These are phyloP conservation scores for Dichomitus squalens DNA, from an alignment of 1,284 basidiomycete genomes.

Conservation along the genomic window DNA sequence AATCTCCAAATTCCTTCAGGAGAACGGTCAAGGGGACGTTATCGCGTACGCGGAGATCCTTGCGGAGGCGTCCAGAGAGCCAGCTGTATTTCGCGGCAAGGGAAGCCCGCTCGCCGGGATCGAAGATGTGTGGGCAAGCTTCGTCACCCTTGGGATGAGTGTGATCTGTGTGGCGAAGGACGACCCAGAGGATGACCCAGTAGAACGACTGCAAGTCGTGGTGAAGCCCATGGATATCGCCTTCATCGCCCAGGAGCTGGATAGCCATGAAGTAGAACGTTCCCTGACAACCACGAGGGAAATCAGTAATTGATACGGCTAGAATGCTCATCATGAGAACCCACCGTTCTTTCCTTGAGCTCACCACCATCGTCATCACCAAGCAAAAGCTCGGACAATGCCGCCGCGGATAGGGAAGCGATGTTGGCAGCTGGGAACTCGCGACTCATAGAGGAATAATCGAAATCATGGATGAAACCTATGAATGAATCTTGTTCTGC, in stretches of 20 bases:
- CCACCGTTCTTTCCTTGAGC: conserved; percentile 12
- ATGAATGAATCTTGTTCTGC: neutral
- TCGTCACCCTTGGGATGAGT: too few species aligned
- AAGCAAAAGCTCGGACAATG: neutral
- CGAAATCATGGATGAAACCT: conserved; percentile 22
- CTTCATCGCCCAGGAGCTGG: neutral
- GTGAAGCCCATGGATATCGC: neutral
- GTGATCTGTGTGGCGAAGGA: conserved; percentile 12
- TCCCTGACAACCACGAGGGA: conserved; percentile 2
- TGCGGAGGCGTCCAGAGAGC: neutral
- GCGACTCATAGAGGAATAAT: conserved; percentile 11
- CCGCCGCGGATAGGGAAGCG: neutral
- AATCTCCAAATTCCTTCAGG: neutral
- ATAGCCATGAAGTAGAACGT: conserved; percentile 17
- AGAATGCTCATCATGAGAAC: neutral
- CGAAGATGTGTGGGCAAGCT: neutral
- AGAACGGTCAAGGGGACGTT: conserved; percentile 2
- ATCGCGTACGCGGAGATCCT: neutral
- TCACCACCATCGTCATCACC: neutral
- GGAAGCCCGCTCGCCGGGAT: neutral
- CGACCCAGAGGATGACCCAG: conserved; percentile 19
- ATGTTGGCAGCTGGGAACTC: neutral
- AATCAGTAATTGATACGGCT: neutral
- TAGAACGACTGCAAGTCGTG: conserved; percentile 17
- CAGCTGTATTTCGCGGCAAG: neutral